A percentile compares a stretch with the other conserved stretches of the same genome.
phyloP scores from a whole-genome alignment of 768 basidiomycete genomes.

The Suillus cothurnatus region DNA sequence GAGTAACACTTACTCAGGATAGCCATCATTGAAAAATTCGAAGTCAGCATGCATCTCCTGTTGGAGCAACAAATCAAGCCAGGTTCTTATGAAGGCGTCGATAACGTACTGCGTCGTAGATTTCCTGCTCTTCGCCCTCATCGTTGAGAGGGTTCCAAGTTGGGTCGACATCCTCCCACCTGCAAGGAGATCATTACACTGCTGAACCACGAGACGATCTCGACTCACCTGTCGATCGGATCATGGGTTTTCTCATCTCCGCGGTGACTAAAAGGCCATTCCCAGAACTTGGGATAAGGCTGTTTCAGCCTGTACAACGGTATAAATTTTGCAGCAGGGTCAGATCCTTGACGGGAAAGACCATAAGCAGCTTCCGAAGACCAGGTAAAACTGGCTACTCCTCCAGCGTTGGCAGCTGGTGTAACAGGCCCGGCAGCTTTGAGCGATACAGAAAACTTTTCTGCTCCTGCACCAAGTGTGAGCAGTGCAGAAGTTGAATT shows the following conservation, averaged over 20 bases:
- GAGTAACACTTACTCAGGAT: background rate
- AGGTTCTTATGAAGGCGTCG: background rate
- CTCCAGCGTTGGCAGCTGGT: background rate
- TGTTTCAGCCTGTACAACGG: background rate
- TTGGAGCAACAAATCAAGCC: background rate
- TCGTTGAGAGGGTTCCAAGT: background rate
- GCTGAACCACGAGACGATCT: background rate
- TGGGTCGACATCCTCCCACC: background rate
- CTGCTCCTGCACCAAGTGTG: background rate
- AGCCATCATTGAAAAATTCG: background rate
- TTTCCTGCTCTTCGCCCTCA: background rate
- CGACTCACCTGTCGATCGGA: background rate
- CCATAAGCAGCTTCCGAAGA: background rate
- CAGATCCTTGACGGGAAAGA: background rate
- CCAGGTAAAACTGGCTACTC: background rate
- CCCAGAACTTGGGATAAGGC: background rate
- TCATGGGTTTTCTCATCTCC: background rate
- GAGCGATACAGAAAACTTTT: background rate
- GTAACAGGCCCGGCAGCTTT: background rate
- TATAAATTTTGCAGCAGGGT: background rate
- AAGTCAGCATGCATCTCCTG: background rate
- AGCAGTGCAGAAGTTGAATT: background rate
- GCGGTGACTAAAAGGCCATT: constrained; percentile 14
- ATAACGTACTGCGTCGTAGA: background rate
- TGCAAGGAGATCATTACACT: background rate